Conservation (phyloP, 192 early-diverging fungal genomes). For the Entomortierella parvispora region DNA sequence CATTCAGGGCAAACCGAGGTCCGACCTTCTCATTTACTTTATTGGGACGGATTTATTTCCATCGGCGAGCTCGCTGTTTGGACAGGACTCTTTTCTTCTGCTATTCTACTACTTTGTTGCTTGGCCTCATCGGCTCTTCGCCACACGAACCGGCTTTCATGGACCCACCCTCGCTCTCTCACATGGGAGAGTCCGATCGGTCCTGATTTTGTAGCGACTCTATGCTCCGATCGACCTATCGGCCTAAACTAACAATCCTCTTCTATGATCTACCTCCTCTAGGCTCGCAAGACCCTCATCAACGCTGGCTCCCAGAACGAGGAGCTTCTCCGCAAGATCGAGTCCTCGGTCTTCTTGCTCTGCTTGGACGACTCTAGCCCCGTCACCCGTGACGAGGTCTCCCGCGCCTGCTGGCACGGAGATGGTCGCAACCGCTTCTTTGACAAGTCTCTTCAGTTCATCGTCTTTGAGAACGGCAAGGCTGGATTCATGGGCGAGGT, state of each 20-base stretch:
- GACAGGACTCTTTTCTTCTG: not conserved
- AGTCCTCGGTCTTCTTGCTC: constrained; percentile 87
- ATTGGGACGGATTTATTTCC: not conserved
- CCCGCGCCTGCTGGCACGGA: constrained; percentile 94
- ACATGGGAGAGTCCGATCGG: too few species aligned
- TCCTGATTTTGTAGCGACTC: too few species aligned
- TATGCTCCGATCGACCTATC: constrained; percentile 8
- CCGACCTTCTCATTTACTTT: constrained; percentile 1
- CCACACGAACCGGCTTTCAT: not conserved
- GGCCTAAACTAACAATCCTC: too few species aligned
- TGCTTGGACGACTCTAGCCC: constrained; percentile 91
- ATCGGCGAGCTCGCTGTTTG: constrained; percentile 39
- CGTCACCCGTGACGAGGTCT: constrained; percentile 88
- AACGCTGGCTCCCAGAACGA: constrained; percentile 76
- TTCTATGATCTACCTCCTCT: not conserved
- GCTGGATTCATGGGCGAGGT: constrained; percentile 94
- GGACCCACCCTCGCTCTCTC: not conserved
- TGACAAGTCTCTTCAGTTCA: constrained; percentile 97
- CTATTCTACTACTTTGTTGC: constrained; percentile 1
- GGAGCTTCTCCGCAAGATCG: constrained; percentile 80
- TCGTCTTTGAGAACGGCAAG: constrained; percentile 97
- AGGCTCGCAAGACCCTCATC: constrained; percentile 72
- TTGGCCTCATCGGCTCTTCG: not conserved
- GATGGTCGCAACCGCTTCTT: constrained; percentile 97
- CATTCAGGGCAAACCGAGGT: constrained; percentile 46